phyloP scores from a whole-genome alignment of 495 filamentous ascomycete genomes.

The Tuber umbilicatum region DNA sequence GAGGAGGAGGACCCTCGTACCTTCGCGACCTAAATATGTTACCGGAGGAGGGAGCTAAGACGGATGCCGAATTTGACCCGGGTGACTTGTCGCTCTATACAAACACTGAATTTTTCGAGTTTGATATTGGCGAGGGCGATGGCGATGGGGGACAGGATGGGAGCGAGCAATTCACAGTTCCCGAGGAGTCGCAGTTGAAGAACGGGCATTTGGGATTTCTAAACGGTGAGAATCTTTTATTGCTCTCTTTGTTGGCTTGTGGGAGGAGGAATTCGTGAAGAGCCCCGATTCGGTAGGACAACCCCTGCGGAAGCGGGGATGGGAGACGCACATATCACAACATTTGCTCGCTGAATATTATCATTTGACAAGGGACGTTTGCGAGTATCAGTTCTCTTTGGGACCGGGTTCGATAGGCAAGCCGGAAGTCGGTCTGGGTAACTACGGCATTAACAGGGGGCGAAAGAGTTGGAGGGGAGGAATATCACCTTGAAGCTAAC shows the following conservation, averaged over 20 bases:
- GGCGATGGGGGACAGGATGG: slow-evolving; percentile 14
- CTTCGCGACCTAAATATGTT: slow-evolving; percentile 77
- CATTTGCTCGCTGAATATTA: slow-evolving; percentile 9
- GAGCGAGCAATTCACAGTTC: slow-evolving; percentile 13
- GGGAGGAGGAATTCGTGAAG: slow-evolving; percentile 9
- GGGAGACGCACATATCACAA: slow-evolving; percentile 26
- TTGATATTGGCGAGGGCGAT: slow-evolving; percentile 52
- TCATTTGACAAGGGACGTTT: slow-evolving; percentile 1
- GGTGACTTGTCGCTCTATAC: slow-evolving; percentile 85
- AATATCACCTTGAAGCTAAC: slow-evolving; percentile 12
- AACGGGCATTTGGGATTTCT: slow-evolving; percentile 33
- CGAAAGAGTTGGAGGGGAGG: slow-evolving; percentile 1
- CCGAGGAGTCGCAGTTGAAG: slow-evolving; percentile 29
- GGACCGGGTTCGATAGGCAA: neutral
- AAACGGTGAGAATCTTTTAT: slow-evolving; percentile 27
- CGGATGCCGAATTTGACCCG: slow-evolving; percentile 57
- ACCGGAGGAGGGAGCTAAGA: slow-evolving; percentile 59
- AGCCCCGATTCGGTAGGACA: neutral
- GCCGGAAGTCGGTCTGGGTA: neutral
- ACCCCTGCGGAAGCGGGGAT: slow-evolving; percentile 2
- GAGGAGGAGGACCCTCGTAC: slow-evolving; percentile 69
- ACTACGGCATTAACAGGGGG: neutral
- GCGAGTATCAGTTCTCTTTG: slow-evolving; percentile 5
- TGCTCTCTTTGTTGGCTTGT: slow-evolving; percentile 3
- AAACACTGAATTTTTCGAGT: slow-evolving; percentile 89